A percentile compares a stretch with the other conserved stretches of the same genome.
Conservation (phyloP, 495 filamentous ascomycete genomes). For the Aspergillus asperescens region DNA sequence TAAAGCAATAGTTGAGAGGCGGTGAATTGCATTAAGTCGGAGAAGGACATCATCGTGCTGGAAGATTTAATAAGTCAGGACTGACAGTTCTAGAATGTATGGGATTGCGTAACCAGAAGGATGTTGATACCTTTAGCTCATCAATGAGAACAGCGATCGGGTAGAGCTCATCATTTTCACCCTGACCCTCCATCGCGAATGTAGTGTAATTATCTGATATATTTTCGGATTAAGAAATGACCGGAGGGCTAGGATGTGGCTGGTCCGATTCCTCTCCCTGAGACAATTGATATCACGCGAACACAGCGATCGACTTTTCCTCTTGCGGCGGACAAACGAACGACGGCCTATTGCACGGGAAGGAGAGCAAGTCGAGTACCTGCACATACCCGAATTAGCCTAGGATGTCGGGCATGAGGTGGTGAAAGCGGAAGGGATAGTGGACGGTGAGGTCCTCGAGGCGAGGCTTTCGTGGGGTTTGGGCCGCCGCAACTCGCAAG, state of each 20-base stretch:
- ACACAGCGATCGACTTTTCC: constrained; percentile 24
- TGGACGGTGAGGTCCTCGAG: constrained; percentile 27
- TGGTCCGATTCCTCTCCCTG: constrained; percentile 35
- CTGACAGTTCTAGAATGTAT: background rate
- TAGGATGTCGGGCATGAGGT: constrained; percentile 9
- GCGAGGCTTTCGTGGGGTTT: constrained; percentile 45
- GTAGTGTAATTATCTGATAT: constrained; percentile 22
- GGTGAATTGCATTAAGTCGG: constrained; percentile 95
- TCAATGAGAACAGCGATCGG: constrained; percentile 99
- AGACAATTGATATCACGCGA: constrained; percentile 25
- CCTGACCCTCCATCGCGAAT: constrained; percentile 61
- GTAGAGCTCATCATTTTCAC: constrained; percentile 92
- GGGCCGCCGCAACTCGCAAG: constrained; percentile 37
- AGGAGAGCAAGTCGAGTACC: constrained; percentile 14
- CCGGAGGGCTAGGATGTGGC: constrained; percentile 26
- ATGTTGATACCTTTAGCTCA: constrained; percentile 79
- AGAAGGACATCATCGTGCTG: constrained; percentile 98
- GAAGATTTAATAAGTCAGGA: constrained; percentile 21
- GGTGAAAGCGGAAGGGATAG: constrained; percentile 23
- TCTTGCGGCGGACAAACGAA: constrained; percentile 3
- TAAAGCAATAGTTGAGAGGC: constrained; percentile 94
- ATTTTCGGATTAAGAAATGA: constrained; percentile 17
- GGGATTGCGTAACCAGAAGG: background rate
- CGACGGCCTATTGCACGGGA: constrained; percentile 10
- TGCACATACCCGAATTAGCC: constrained; percentile 17